These are phyloP conservation scores for Debaryomyces subglobosus DNA, from an alignment of 1,139 yeast species.

Conservation along the genomic window DNA sequence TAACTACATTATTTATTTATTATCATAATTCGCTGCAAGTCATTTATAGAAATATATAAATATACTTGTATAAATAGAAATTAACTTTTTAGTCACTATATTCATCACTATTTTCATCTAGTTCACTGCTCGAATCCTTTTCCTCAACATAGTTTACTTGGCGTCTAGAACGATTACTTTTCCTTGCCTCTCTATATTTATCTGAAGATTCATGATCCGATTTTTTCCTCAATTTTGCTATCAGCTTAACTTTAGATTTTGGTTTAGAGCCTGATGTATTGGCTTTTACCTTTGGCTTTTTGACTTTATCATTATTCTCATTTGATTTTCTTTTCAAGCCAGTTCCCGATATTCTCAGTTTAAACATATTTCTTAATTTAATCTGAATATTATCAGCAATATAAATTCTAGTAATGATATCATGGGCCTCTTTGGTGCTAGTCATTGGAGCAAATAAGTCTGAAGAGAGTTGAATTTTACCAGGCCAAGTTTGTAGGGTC, in stretches of 20 bases:
- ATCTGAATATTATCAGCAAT: constrained; percentile 48
- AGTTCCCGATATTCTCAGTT: constrained; percentile 23
- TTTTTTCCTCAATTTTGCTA: neutral
- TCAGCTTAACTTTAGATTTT: constrained; percentile 8
- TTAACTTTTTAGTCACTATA: constrained; percentile 9
- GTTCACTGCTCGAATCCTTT: constrained; percentile 28
- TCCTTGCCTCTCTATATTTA: constrained; percentile 35
- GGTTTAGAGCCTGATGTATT: constrained; percentile 2
- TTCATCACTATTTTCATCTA: constrained; percentile 15
- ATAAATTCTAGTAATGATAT: constrained; percentile 48
- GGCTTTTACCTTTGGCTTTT: constrained; percentile 2
- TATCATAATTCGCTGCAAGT: neutral
- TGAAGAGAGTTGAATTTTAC: constrained; percentile 64
- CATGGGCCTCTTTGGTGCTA: constrained; percentile 46
- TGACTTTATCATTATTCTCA: neutral
- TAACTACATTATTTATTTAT: neutral
- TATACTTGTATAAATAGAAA: neutral
- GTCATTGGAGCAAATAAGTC: constrained; percentile 67
- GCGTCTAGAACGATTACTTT: constrained; percentile 44
- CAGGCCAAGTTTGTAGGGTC: constrained; percentile 83
- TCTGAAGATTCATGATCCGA: neutral
- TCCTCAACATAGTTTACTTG: constrained; percentile 44
- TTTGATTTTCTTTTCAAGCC: constrained; percentile 16
- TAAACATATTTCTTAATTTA: constrained; percentile 30
- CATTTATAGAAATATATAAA: constrained; percentile 4